Evolutionary conservation across 2,329 filamentous ascomycete genomes (phyloP).

Genomic region (Xylariaceae sp.): DNA sequence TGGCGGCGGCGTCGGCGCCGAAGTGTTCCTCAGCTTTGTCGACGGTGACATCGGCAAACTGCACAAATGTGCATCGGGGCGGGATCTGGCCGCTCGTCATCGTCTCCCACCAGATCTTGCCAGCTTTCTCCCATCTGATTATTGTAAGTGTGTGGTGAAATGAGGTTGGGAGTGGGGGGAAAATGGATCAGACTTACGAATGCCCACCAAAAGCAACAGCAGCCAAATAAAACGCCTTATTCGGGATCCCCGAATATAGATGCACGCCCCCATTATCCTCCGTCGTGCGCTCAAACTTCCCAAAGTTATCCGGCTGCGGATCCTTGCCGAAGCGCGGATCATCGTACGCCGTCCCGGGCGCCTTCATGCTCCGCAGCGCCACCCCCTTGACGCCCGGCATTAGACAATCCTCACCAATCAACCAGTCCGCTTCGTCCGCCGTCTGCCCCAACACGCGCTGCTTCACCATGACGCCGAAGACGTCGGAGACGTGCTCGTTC

Average conservation of each 20-base stretch:
- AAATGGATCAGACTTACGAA: constrained; percentile 23
- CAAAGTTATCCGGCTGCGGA: constrained; percentile 47
- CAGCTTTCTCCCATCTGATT: constrained; percentile 48
- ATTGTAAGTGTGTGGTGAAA: background rate
- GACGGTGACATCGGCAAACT: constrained; percentile 46
- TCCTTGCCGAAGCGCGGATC: constrained; percentile 51
- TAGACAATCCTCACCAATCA: constrained; percentile 50
- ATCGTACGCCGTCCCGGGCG: constrained; percentile 48
- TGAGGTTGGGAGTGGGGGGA: background rate
- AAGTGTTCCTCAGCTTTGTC: constrained; percentile 42
- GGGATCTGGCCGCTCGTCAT: constrained; percentile 41
- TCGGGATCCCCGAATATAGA: constrained; percentile 53
- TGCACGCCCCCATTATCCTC: constrained; percentile 52
- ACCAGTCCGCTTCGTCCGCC: constrained; percentile 46
- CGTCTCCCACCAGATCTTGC: constrained; percentile 49
- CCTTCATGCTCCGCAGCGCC: constrained; percentile 51
- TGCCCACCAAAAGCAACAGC: constrained; percentile 45
- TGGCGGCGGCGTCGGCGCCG: constrained; percentile 38
- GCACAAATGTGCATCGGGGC: constrained; percentile 39
- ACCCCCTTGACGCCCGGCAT: constrained; percentile 46
- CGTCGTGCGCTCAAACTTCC: constrained; percentile 35
- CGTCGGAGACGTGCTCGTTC: constrained; percentile 53
- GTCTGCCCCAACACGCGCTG: constrained; percentile 45
- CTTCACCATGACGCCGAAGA: constrained; percentile 54
- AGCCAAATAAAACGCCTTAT: constrained; percentile 50